Evolutionary conservation across 768 basidiomycete genomes (phyloP).

Genomic region (Mycena pura): DNA sequence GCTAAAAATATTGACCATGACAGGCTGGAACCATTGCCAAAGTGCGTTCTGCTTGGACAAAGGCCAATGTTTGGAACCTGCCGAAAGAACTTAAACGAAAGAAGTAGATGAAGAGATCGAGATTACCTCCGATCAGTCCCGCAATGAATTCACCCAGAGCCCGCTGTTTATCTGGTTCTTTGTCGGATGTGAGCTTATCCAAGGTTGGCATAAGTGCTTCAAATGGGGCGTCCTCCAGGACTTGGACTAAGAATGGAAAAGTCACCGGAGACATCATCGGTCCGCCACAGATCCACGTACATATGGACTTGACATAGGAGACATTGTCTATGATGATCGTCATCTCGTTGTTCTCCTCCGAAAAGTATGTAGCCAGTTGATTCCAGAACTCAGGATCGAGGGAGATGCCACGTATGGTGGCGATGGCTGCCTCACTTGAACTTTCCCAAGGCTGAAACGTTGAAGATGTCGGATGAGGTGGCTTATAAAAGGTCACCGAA

Average conservation of each 20-base stretch:
- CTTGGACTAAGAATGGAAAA: conserved; percentile 60
- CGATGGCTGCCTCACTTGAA: conserved; percentile 55
- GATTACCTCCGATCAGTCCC: conserved; percentile 66
- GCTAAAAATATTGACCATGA: conserved; percentile 69
- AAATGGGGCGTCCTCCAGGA: conserved; percentile 78
- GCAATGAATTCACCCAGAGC: conserved; percentile 87
- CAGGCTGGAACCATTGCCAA: conserved; percentile 83
- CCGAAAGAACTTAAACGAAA: conserved; percentile 15
- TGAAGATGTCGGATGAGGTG: conserved; percentile 54
- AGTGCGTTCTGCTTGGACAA: conserved; percentile 67
- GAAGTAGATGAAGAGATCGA: not conserved
- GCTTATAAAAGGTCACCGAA: conserved; percentile 50
- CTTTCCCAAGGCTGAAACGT: conserved; percentile 68
- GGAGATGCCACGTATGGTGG: conserved; percentile 55
- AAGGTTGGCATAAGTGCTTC: conserved; percentile 65
- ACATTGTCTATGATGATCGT: conserved; percentile 71
- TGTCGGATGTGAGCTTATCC: conserved; percentile 67
- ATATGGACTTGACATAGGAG: conserved; percentile 77
- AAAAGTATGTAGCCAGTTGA: conserved; percentile 68
- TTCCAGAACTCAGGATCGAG: conserved; percentile 68
- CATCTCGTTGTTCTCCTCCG: conserved; percentile 79
- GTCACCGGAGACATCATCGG: conserved; percentile 6
- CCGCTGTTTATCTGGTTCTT: conserved; percentile 86
- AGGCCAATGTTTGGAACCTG: conserved; percentile 90
- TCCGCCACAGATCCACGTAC: conserved; percentile 49